Evolutionary conservation across 441 rosid genomes (phyloP).

Genomic region (Capsella rubella): DNA sequence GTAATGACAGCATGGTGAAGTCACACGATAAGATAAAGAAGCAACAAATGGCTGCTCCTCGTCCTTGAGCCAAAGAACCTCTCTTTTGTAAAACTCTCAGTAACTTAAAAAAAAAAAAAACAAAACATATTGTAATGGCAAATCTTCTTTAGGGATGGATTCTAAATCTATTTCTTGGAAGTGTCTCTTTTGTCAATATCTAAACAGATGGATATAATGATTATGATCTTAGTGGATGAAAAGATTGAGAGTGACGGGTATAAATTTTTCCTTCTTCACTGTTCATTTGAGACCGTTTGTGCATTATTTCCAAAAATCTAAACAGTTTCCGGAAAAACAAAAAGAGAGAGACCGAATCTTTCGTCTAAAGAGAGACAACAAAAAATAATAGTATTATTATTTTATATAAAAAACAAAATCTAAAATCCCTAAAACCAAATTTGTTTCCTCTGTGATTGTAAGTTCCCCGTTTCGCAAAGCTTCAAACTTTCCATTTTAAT

Average conservation of each 20-base stretch:
- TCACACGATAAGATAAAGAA: constrained; percentile 74
- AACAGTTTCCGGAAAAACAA: constrained; percentile 17
- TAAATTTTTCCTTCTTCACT: neutral
- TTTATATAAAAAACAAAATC: neutral
- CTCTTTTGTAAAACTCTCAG: neutral
- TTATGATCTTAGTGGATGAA: constrained; percentile 38
- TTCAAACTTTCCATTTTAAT: constrained; percentile 39
- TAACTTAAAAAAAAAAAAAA: neutral
- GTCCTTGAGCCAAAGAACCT: constrained; percentile 51
- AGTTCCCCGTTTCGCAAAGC: constrained; percentile 34
- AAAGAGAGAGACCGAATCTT: constrained; percentile 43
- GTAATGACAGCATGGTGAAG: constrained; percentile 71
- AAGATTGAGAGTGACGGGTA: constrained; percentile 41
- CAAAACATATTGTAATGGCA: neutral
- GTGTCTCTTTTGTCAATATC: constrained; percentile 36
- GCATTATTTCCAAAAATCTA: constrained; percentile 14
- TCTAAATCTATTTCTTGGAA: neutral
- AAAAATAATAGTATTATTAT: neutral
- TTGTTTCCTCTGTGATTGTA: constrained; percentile 21
- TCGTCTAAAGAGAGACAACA: constrained; percentile 13
- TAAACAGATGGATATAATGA: neutral
- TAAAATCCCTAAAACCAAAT: constrained; percentile 8
- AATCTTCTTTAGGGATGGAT: neutral
- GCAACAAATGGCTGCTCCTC: constrained; percentile 94
- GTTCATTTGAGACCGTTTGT: constrained; percentile 38